Conservation (phyloP, 495 filamentous ascomycete genomes). For the Xylaria castorea region DNA sequence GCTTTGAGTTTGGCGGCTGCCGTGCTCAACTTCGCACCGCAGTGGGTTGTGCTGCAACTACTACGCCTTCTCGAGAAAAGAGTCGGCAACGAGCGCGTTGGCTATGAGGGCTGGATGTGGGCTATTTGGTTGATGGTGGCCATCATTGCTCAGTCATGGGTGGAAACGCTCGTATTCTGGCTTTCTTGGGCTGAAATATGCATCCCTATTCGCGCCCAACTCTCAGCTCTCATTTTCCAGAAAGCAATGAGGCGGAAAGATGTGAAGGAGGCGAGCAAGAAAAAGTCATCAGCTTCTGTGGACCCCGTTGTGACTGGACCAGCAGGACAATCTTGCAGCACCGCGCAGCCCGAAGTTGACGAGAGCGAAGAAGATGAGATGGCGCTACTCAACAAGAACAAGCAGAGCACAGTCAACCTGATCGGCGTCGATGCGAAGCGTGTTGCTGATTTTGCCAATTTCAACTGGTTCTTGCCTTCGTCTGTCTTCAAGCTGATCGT, state of each 20-base stretch:
- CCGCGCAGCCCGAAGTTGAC: slow-evolving; percentile 34
- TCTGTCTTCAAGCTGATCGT: slow-evolving; percentile 67
- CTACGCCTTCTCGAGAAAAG: slow-evolving; percentile 68
- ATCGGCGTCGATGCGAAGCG: slow-evolving; percentile 79
- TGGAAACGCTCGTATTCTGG: slow-evolving; percentile 71
- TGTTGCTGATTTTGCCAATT: slow-evolving; percentile 72
- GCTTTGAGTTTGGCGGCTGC: slow-evolving; percentile 58
- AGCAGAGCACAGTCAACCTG: slow-evolving; percentile 81
- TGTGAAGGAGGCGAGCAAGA: slow-evolving; percentile 63
- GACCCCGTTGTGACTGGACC: slow-evolving; percentile 36
- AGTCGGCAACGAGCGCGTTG: slow-evolving; percentile 45
- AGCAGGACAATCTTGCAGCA: slow-evolving; percentile 34
- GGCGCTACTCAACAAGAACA: slow-evolving; percentile 60
- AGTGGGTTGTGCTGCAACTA: slow-evolving; percentile 71
- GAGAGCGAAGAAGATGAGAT: slow-evolving; percentile 57
- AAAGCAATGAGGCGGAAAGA: slow-evolving; percentile 84
- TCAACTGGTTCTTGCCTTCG: slow-evolving; percentile 68
- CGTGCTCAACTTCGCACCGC: slow-evolving; percentile 70
- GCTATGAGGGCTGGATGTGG: slow-evolving; percentile 68
- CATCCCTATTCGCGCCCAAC: slow-evolving; percentile 70
- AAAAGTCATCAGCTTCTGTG: slow-evolving; percentile 35
- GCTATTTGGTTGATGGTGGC: slow-evolving; percentile 65
- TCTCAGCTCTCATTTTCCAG: slow-evolving; percentile 75
- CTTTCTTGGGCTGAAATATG: slow-evolving; percentile 66
- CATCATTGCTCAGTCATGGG: slow-evolving; percentile 61